Conservation (phyloP, 352 stramenopile genomes). For the Globisporangium canariense region DNA sequence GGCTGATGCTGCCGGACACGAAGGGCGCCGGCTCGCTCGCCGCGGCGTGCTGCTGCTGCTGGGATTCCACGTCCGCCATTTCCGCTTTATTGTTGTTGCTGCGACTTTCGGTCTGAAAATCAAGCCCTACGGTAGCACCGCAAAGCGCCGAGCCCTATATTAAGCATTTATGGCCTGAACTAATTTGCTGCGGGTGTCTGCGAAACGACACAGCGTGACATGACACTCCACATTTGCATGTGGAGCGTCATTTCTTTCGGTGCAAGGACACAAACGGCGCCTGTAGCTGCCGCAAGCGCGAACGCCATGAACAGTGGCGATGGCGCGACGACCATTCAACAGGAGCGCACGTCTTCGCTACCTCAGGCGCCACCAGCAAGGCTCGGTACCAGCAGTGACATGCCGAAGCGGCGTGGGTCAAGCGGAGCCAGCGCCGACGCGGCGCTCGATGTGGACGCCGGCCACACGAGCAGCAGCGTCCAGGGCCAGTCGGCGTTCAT, state of each 20-base stretch:
- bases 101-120: not conserved
- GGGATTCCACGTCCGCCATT: conserved; percentile 28
- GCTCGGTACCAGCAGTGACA: not conserved
- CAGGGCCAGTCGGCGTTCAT: conserved; percentile 61
- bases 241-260: too few species aligned
- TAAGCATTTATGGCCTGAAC: too few species aligned
- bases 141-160: too few species aligned
- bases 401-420: not conserved
- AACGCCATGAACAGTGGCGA: not conserved
- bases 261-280: too few species aligned
- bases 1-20: conserved; percentile 78
- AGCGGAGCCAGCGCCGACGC: not conserved
- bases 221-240: too few species aligned
- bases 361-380: not conserved
- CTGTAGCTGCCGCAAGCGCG: too few species aligned
- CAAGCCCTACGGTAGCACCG: too few species aligned
- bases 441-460: conserved; percentile 5
- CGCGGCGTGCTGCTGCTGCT: conserved; percentile 1
- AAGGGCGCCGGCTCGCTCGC: conserved; percentile 27
- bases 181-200: too few species aligned
- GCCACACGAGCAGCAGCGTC: conserved; percentile 2
- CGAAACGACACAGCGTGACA: too few species aligned
- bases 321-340: not conserved
- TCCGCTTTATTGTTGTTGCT: conserved; percentile 4
- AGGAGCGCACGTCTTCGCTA: not conserved